These are phyloP conservation scores for Austroboletus festivus DNA, from an alignment of 768 basidiomycete genomes.

Conservation along the genomic window DNA sequence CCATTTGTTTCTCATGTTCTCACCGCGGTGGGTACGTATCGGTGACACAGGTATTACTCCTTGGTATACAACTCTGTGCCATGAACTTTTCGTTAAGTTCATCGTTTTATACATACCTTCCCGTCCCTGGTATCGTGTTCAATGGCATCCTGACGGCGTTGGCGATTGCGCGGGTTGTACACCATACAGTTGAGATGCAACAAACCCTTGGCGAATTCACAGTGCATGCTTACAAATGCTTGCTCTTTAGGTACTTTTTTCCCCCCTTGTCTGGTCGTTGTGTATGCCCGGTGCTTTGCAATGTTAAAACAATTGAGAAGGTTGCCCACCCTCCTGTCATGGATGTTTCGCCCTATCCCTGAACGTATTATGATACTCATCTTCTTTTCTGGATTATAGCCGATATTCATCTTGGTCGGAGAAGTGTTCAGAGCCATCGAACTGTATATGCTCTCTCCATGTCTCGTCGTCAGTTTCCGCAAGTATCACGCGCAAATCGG, in stretches of 20 bases:
- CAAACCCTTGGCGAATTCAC: not conserved
- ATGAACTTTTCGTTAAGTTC: not conserved
- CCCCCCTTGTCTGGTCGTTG: conserved; percentile 1
- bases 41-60: not conserved
- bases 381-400: not conserved
- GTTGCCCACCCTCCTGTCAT: not conserved
- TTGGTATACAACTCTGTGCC: not conserved
- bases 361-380: not conserved
- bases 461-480: conserved; percentile 9
- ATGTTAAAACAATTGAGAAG: not conserved
- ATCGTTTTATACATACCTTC: not conserved
- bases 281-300: not conserved
- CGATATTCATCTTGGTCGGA: not conserved
- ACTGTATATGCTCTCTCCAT: conserved; percentile 6
- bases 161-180: not conserved
- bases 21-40: not conserved
- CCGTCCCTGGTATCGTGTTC: conserved; percentile 1
- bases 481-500: conserved; percentile 1
- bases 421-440: not conserved
- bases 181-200: not conserved
- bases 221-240: not conserved
- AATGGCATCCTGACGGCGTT: conserved; percentile 1
- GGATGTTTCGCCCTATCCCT: not conserved
- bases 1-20: not conserved
- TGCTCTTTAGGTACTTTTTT: conserved; percentile 3